Conservation (phyloP, 2,329 filamentous ascomycete genomes). For the Aspergillus amoenus region DNA sequence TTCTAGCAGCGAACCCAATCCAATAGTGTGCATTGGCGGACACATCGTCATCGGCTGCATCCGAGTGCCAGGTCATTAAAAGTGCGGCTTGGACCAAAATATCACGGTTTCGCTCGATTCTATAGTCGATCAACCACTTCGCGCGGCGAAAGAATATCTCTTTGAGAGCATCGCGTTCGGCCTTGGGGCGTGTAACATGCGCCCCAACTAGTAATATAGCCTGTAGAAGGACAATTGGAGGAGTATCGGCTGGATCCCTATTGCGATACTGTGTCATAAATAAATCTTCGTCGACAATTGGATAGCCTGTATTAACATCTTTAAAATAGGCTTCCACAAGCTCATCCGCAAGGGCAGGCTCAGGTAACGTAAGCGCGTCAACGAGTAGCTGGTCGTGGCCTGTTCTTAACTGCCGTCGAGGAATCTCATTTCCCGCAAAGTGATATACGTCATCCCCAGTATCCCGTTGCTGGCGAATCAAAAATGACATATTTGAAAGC, state of each 20-base stretch:
- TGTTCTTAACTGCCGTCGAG: constrained; percentile 41
- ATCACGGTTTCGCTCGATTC: constrained; percentile 55
- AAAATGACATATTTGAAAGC: constrained; percentile 56
- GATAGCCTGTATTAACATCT: constrained; percentile 53
- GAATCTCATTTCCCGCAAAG: constrained; percentile 46
- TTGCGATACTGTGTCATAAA: constrained; percentile 54
- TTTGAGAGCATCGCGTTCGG: constrained; percentile 47
- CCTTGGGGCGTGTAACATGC: constrained; percentile 46
- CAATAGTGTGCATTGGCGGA: constrained; percentile 55
- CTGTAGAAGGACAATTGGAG: constrained; percentile 52
- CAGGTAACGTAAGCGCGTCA: constrained; percentile 52
- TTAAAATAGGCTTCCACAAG: constrained; percentile 53
- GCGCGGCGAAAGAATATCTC: constrained; percentile 53
- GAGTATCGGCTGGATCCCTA: constrained; percentile 45
- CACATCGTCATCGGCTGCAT: constrained; percentile 54
- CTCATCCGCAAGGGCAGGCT: constrained; percentile 50
- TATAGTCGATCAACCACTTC: constrained; percentile 54
- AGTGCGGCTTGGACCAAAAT: constrained; percentile 56
- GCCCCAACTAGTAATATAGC: constrained; percentile 53
- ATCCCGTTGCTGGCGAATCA: constrained; percentile 52
- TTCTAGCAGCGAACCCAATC: constrained; percentile 54
- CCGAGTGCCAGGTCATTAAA: constrained; percentile 57
- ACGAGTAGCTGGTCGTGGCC: constrained; percentile 47
- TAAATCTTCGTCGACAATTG: constrained; percentile 52
- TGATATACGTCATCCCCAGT: constrained; percentile 44